Evolutionary conservation across 2,329 filamentous ascomycete genomes (phyloP).

Genomic region (Ophiosphaerella herpotricha): DNA sequence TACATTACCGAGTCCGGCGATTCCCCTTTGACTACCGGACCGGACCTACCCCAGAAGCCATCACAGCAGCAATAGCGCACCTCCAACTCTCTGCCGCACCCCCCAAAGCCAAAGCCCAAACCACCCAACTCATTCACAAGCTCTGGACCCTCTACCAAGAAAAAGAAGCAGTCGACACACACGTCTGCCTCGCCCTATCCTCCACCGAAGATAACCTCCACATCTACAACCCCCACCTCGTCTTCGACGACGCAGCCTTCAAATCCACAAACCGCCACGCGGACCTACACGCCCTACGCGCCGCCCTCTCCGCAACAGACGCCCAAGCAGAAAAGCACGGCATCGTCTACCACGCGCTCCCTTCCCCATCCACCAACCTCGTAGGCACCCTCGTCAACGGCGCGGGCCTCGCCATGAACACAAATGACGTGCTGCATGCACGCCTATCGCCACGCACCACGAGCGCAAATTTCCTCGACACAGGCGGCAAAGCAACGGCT

Average conservation of each 20-base stretch:
- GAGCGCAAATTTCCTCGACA: constrained; percentile 86
- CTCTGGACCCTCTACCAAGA: constrained; percentile 65
- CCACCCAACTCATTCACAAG: constrained; percentile 56
- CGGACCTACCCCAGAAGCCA: constrained; percentile 46
- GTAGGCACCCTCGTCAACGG: constrained; percentile 88
- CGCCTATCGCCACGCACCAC: constrained; percentile 64
- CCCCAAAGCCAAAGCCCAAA: constrained; percentile 49
- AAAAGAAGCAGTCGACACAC: constrained; percentile 68
- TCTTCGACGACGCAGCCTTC: constrained; percentile 73
- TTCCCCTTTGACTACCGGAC: constrained; percentile 67
- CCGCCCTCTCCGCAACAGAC: constrained; percentile 60
- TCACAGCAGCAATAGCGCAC: constrained; percentile 55
- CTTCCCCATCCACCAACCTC: constrained; percentile 51
- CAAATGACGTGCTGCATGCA: constrained; percentile 74
- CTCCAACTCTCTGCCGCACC: constrained; percentile 58
- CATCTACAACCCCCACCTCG: constrained; percentile 61
- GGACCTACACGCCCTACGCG: constrained; percentile 63
- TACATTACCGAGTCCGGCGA: constrained; percentile 52
- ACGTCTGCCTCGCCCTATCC: constrained; percentile 54
- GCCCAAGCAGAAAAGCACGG: constrained; percentile 69
- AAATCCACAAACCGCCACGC: constrained; percentile 65
- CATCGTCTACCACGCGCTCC: constrained; percentile 76
- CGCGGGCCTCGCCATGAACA: constrained; percentile 89
- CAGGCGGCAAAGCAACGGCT: constrained; percentile 83
- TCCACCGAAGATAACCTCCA: constrained; percentile 49